Evolutionary conservation across 148 eudicot species (phyloP).

Genomic region (Gaultheria prostrata): DNA sequence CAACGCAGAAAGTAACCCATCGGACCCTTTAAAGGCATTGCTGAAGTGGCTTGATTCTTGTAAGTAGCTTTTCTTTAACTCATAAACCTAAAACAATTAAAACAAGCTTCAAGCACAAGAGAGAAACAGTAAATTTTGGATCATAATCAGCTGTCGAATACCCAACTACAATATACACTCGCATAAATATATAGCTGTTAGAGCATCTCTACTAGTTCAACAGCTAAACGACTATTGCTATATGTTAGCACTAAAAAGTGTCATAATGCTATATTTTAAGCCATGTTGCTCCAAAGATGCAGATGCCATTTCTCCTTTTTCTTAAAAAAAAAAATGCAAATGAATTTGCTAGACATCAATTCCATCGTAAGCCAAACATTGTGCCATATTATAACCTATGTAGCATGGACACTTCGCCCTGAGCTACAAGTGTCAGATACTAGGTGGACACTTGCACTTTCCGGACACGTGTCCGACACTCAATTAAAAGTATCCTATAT

Average conservation of each 20-base stretch:
- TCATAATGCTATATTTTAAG: not conserved
- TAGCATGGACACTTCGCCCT: not conserved
- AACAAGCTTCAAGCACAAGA: constrained; percentile 7
- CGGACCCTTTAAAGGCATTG: constrained; percentile 77
- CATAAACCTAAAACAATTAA: constrained; percentile 59
- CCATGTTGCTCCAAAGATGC: not conserved
- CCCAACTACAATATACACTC: not conserved
- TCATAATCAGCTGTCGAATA: not conserved
- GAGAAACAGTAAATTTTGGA: not conserved
- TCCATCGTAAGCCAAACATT: no score
- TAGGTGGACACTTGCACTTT: not conserved
- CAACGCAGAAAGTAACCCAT: constrained; percentile 70
- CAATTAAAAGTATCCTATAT: no score
- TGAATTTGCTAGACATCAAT: no score
- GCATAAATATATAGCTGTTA: not conserved
- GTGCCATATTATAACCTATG: not conserved
- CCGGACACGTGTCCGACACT: not conserved
- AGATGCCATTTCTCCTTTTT: not conserved
- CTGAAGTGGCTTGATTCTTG: constrained; percentile 87
- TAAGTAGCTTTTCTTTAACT: constrained; percentile 82
- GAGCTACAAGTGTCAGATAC: not conserved
- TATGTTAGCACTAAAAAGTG: not conserved
- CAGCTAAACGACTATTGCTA: not conserved
- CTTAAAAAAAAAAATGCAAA: not conserved
- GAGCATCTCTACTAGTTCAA: not conserved